These are phyloP conservation scores for Buddleja alternifolia DNA, from an alignment of 257 asterid species.

Conservation along the genomic window DNA sequence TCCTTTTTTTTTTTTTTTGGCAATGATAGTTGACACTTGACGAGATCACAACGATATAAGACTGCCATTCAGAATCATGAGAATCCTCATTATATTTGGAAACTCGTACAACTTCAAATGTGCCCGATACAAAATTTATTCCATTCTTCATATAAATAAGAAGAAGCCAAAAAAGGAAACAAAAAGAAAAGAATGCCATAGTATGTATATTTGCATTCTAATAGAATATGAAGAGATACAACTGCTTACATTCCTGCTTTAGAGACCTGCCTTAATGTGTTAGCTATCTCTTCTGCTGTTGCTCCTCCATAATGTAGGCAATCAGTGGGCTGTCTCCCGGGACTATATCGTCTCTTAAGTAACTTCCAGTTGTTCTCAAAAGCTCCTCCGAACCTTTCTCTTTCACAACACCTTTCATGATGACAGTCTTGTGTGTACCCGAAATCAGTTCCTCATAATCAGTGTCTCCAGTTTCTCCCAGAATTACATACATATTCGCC, in stretches of 20 bases:
- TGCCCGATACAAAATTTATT: background rate
- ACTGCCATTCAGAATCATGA: too few relatives aligned
- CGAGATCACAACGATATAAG: too few relatives aligned
- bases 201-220: background rate
- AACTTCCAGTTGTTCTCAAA: conserved; percentile 72
- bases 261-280: conserved; percentile 53
- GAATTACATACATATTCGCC: conserved; percentile 75
- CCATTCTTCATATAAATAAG: background rate
- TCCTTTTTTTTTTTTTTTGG: too few relatives aligned
- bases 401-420: conserved; percentile 62
- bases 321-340: conserved; percentile 66
- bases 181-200: background rate
- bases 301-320: conserved; percentile 42
- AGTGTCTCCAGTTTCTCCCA: conserved; percentile 89
- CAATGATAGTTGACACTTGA: too few relatives aligned
- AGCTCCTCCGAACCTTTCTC: conserved; percentile 76
- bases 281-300: conserved; percentile 55
- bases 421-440: conserved; percentile 76
- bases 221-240: background rate
- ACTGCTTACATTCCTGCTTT: conserved; percentile 56
- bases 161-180: background rate
- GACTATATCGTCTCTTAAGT: conserved; percentile 71
- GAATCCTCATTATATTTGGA: too few relatives aligned
- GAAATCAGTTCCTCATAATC: conserved; percentile 81
- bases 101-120: too few relatives aligned